Evolutionary conservation across 805 yeast species (phyloP).

Genomic region (Brettanomyces sp.): DNA sequence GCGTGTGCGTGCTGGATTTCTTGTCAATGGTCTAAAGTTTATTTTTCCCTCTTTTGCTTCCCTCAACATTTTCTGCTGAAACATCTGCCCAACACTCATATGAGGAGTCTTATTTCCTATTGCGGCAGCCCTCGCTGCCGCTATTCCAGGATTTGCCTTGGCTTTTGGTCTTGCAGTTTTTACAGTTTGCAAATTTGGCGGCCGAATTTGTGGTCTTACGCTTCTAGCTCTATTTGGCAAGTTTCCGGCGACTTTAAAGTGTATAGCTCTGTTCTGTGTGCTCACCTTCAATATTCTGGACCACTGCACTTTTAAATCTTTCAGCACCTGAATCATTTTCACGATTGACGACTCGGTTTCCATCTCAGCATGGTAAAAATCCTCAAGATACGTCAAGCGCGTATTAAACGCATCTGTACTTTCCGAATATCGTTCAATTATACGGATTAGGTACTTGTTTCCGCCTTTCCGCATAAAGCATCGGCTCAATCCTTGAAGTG

Average conservation of each 20-base stretch:
- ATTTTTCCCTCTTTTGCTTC: constrained; percentile 24
- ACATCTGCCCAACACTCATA: constrained; percentile 25
- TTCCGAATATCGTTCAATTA: constrained; percentile 36
- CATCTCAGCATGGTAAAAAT: not conserved
- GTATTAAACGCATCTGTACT: not conserved
- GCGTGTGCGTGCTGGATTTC: too few relatives aligned
- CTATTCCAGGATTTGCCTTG: not conserved
- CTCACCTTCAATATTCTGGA: not conserved
- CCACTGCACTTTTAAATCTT: not conserved
- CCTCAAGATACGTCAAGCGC: not conserved
- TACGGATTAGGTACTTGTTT: constrained; percentile 40
- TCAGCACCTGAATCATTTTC: not conserved
- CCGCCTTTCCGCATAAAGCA: constrained; percentile 33
- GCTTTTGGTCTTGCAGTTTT: not conserved
- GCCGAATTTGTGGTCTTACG: not conserved
- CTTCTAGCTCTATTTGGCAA: not conserved
- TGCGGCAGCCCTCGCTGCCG: constrained; percentile 13
- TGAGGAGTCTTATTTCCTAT: constrained; percentile 12
- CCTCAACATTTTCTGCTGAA: constrained; percentile 26
- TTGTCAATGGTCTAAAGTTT: constrained; percentile 16
- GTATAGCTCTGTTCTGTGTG: not conserved
- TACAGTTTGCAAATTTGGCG: not conserved
- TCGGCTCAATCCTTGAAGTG: constrained; percentile 15
- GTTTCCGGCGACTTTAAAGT: not conserved
- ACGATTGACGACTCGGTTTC: not conserved